phyloP scores from a whole-genome alignment of 148 eudicot species.

The Vaccinium vitisidaea region DNA sequence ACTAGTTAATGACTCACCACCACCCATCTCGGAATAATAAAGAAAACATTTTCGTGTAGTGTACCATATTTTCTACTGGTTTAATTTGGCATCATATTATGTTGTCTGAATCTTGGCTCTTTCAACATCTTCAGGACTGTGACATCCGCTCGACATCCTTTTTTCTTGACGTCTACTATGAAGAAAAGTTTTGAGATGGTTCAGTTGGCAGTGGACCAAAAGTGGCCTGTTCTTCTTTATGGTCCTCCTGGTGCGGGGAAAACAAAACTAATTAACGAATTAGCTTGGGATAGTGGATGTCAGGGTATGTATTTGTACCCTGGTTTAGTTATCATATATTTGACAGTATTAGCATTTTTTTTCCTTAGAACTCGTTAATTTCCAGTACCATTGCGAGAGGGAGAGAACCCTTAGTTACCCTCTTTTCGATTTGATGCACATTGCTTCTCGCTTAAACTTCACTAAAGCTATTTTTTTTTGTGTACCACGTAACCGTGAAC shows the following conservation, averaged over 20 bases:
- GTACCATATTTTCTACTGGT: constrained; percentile 12
- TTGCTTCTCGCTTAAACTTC: not conserved
- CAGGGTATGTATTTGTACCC: constrained; percentile 45
- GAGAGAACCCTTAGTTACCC: not conserved
- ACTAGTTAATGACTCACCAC: not conserved
- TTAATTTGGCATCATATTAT: not conserved
- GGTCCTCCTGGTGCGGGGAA: constrained; percentile 94
- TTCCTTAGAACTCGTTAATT: not conserved
- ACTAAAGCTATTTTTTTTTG: not conserved
- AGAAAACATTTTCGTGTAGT: not conserved
- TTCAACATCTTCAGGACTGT: constrained; percentile 24
- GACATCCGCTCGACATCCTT: constrained; percentile 29
- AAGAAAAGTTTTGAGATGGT: constrained; percentile 80
- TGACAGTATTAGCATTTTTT: not conserved
- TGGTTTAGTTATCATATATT: not conserved
- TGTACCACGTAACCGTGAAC: not conserved
- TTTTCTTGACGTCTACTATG: constrained; percentile 70
- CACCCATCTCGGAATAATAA: not conserved
- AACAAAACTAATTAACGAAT: constrained; percentile 67
- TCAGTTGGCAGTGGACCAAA: constrained; percentile 73
- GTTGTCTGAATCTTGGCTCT: not conserved
- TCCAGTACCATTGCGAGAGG: not conserved
- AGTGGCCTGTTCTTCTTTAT: constrained; percentile 95
- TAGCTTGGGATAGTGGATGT: constrained; percentile 61
- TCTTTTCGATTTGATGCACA: not conserved